Evolutionary conservation across 371 early-diverging fungal species (phyloP).

Genomic region (Mortierella sp.): DNA sequence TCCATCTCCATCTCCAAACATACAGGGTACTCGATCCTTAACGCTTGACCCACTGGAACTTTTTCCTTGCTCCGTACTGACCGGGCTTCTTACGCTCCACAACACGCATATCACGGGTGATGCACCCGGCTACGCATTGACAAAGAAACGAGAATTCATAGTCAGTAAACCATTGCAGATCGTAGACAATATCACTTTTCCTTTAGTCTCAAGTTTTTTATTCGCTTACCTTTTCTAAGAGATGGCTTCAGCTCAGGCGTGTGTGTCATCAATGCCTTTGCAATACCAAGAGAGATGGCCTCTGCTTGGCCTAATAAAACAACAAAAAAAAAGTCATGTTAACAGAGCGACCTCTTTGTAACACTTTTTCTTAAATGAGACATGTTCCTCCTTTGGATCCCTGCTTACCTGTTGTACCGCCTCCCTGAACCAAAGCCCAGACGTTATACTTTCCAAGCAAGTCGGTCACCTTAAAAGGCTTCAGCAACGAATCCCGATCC

Average conservation of each 20-base stretch:
- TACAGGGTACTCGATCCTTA: conserved; percentile 3
- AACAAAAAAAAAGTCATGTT: not conserved
- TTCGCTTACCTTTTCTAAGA: conserved; percentile 69
- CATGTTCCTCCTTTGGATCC: too few relatives aligned
- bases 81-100: conserved; percentile 99
- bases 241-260: conserved; percentile 70
- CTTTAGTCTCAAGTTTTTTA: too few relatives aligned
- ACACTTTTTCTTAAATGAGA: not conserved
- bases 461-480: conserved; percentile 80
- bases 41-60: conserved; percentile 86
- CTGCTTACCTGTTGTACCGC: conserved; percentile 80
- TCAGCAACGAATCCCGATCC: conserved; percentile 76
- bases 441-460: conserved; percentile 85
- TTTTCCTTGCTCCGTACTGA: conserved; percentile 94
- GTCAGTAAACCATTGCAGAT: not conserved
- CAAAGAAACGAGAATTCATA: not conserved
- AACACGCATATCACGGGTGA: conserved; percentile 85
- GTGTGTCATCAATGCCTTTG: conserved; percentile 82
- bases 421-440: conserved; percentile 88
- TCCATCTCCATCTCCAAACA: not conserved
- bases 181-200: not conserved
- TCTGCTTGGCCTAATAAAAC: conserved; percentile 79
- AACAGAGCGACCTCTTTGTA: not conserved
- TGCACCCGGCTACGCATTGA: conserved; percentile 70
- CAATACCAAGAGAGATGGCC: conserved; percentile 88